phyloP scores from a whole-genome alignment of 495 filamentous ascomycete genomes.

The Podospora australis region DNA sequence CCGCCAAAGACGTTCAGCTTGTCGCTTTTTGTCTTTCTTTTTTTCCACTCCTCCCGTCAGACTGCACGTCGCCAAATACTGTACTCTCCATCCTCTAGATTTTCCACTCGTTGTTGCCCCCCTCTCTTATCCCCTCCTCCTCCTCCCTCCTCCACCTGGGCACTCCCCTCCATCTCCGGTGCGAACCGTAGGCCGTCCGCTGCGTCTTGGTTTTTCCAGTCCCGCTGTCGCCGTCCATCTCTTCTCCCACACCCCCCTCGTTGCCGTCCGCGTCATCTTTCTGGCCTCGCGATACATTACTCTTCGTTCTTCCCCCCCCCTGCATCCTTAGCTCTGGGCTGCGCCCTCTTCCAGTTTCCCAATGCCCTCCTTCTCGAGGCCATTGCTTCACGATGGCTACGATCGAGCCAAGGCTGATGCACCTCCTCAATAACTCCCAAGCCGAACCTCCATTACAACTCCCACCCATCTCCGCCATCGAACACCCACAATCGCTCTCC shows the following conservation, averaged over 20 bases:
- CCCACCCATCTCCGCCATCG: conserved; percentile 29
- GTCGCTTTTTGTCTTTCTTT: conserved; percentile 1
- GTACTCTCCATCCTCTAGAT: neutral
- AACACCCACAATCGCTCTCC: conserved; percentile 22
- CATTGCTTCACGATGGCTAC: conserved; percentile 44
- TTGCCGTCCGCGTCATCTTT: neutral
- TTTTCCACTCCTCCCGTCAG: too few species aligned
- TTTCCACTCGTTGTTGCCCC: neutral
- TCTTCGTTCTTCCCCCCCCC: neutral
- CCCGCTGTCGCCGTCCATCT: too few species aligned
- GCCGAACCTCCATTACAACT: conserved; percentile 38
- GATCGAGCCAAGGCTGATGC: conserved; percentile 53
- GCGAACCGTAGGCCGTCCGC: too few species aligned
- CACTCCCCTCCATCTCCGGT: neutral
- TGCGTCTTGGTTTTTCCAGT: too few species aligned
- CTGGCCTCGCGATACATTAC: neutral
- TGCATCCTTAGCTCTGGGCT: neutral
- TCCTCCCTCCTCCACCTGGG: neutral
- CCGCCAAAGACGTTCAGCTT: neutral
- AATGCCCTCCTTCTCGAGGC: conserved; percentile 26
- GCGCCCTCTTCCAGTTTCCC: conserved; percentile 11
- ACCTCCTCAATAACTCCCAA: conserved; percentile 48
- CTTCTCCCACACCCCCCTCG: too few species aligned
- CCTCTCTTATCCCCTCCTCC: neutral
- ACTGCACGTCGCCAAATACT: neutral